These are phyloP conservation scores for Pseudopyrenochaeta lycopersici DNA, from an alignment of 2,329 filamentous ascomycete species.

Conservation along the genomic window DNA sequence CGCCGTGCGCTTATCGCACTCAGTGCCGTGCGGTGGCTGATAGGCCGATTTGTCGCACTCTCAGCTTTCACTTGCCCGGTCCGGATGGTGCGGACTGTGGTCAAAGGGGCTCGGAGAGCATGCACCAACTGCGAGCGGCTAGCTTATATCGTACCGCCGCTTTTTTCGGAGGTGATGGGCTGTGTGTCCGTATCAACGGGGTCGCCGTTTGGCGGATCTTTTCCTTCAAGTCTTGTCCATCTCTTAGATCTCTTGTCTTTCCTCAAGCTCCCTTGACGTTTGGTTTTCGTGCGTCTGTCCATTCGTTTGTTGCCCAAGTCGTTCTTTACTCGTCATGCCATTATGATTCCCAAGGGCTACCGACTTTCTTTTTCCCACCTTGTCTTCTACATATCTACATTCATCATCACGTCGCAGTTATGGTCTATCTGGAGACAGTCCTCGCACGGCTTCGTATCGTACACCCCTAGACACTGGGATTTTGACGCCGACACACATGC, in stretches of 20 bases:
- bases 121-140: slow-evolving; percentile 23
- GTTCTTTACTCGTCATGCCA: slow-evolving; percentile 37
- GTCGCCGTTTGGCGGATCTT: slow-evolving; percentile 14
- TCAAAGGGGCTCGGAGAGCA: slow-evolving; percentile 23
- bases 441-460: slow-evolving; percentile 21
- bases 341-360: slow-evolving; percentile 42
- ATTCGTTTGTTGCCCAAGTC: slow-evolving; percentile 11
- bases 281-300: slow-evolving; percentile 6
- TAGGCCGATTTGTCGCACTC: slow-evolving; percentile 14
- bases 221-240: slow-evolving; percentile 23
- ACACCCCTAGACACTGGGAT: slow-evolving; percentile 24
- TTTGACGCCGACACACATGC: slow-evolving; percentile 42
- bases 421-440: slow-evolving; percentile 41
- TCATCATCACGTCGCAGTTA: slow-evolving; percentile 39
- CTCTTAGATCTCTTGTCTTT: slow-evolving; percentile 25
- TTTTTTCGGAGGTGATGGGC: slow-evolving; percentile 16
- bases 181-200: slow-evolving; percentile 17
- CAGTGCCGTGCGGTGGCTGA: slow-evolving; percentile 11
- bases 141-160: slow-evolving; percentile 20
- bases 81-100: slow-evolving; percentile 18
- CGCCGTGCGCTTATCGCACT: slow-evolving; percentile 25
- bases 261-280: slow-evolving; percentile 11
- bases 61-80: slow-evolving; percentile 21
- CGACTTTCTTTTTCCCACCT: slow-evolving; percentile 37
- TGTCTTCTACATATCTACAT: slow-evolving; percentile 40